Evolutionary conservation across 352 stramenopile species (phyloP), one percentile per base, ranked within the genome.

Genomic region (Elongisporangium prolatum): DNA sequence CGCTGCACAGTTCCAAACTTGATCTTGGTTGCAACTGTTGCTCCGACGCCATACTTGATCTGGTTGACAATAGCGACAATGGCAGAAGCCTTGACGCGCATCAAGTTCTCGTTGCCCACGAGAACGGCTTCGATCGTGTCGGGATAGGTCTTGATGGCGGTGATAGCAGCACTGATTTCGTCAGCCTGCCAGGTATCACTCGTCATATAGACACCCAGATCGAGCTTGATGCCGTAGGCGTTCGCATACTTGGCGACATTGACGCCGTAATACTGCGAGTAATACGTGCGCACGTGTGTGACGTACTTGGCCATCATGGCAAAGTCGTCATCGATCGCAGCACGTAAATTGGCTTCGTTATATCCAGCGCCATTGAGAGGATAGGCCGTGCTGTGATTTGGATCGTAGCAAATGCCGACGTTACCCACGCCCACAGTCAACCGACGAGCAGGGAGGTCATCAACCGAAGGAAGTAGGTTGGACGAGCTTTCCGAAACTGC

Each of bases 351-450:
- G 24, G 24, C 24, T 7, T 34, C 24, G 7, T 34, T 34, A 7
- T 8, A 34, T 8, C 4, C 7, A 34, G 24, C 24, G 7, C 24
- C 24, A 7, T 34, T 34, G 47, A 86, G 52, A 34, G 75, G 79
- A 56, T 89, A 88, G 60, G 65, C 54, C n/a, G 54, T 25, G 48
- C 71, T 83, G 61, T 88, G 74, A 61, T 84, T 84, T 22, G 75
- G 74, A n/a, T 63, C 68, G 63, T 86, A 85, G 72, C 83, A 93
- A 2, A 68, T 71, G 2, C 75, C 76, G 24, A 34, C 24, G 24
- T 34, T 34, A 34, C 24, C 24, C 24, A 34, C 24, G 3, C 24
- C 24, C 24, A 7, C 7, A 7, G 24, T 34, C 24, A 34, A 7
- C 3, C 24, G 24, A 34, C 24, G 24, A 7, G 24, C 24, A 34